Base-by-base conservation (phyloP, 495 filamentous ascomycete species). In the Penicillium angulare region DNA sequence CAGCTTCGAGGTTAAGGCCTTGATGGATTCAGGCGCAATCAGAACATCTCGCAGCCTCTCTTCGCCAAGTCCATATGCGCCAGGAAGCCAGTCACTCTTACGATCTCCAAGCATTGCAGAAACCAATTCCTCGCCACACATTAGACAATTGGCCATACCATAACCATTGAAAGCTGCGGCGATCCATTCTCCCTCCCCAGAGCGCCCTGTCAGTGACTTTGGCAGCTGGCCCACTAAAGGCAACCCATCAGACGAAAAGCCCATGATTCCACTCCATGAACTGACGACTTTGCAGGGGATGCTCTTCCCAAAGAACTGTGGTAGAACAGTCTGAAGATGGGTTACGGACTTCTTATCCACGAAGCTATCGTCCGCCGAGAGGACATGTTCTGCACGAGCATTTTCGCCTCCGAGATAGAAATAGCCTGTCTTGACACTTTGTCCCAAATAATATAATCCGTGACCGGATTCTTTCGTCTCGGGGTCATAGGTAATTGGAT, bases 241-340 rank as follows among this genome's bases (percentile, higher is more conserved):
- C 23, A 80, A 59, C 0, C 77, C 73, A 61, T 93, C 89, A 1
- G 82, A 67, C 6, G 77, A 81, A 55, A 85, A 90, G 0, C 88
- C 88, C 89, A 90, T 92, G 32, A 92, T 85, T 0, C 90, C 90
- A 9, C 83, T 87, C 89, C 90, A 95, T 36, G 87, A 74, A 59
- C 78, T 76, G n/a, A 66, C 38, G 23, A 69, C 42, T n/a, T 39
- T 36, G 64, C 64, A 67, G 4, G 47, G 29, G 3, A 13, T 15
- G 12, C 40, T 64, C 68, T 7, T 81, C 71, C 44, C 73, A 36
- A 57, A 87, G 66, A 75, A 73, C 13, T 15, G 47, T 17, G 57
- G 64, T 26, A 63, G 38, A 15, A 57, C 50, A 27, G 43, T 18
- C 38, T 55, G 48, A 0, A 78, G 53, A 51, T 76, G 64, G 4